Conservation (phyloP, 2,329 filamentous ascomycete species). For the Monilinia laxa region DNA sequence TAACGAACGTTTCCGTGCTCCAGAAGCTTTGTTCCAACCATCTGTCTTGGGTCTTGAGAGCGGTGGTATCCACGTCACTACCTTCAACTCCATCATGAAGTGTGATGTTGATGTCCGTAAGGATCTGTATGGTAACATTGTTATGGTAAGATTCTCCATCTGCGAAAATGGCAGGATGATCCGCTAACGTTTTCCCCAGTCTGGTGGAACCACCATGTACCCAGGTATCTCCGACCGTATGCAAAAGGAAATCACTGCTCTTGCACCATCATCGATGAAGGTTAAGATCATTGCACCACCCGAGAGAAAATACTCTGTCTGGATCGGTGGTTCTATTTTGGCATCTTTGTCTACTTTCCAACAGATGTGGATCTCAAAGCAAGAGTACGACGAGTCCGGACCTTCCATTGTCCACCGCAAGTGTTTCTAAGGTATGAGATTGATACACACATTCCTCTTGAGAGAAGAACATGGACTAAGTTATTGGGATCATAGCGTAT, state of each 20-base stretch:
- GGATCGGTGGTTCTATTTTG: constrained; percentile 99
- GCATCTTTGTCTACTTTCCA: constrained; percentile 99
- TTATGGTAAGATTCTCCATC: constrained; percentile 75
- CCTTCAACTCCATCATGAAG: constrained; percentile 99
- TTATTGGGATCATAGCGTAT: constrained; percentile 23
- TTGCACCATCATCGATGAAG: constrained; percentile 99
- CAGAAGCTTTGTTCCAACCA: constrained; percentile 99
- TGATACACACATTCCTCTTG: neutral
- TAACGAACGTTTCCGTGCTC: constrained; percentile 99
- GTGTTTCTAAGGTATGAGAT: constrained; percentile 88
- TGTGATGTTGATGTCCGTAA: constrained; percentile 99
- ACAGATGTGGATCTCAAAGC: constrained; percentile 99
- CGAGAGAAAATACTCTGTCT: constrained; percentile 99
- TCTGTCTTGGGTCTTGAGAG: constrained; percentile 97
- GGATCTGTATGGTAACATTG: constrained; percentile 99
- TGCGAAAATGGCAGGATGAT: neutral
- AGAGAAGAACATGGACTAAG: neutral
- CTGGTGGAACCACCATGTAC: constrained; percentile 99
- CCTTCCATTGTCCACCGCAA: constrained; percentile 99
- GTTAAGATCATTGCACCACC: constrained; percentile 99
- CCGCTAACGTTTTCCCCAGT: constrained; percentile 54
- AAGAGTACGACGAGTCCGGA: constrained; percentile 99
- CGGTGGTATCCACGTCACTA: constrained; percentile 98
- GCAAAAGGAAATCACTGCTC: constrained; percentile 99
- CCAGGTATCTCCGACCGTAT: constrained; percentile 99